Conservation (phyloP, 805 yeast genomes). For the Metschnikowia proteae region DNA sequence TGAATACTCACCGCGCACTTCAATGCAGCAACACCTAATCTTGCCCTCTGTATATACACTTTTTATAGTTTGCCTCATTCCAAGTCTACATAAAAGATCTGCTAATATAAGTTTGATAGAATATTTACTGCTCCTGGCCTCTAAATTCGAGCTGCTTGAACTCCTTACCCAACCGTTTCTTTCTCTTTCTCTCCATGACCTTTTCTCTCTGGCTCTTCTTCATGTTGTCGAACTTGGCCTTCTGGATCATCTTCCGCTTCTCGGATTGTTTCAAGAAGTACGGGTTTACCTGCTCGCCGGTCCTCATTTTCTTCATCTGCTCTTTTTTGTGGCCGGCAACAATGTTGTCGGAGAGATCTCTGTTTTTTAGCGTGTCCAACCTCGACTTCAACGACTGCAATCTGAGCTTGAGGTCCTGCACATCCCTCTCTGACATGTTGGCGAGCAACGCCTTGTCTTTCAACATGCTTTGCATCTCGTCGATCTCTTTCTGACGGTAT, state of each 20-base stretch:
- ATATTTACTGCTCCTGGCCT: conserved; percentile 7
- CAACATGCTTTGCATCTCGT: conserved; percentile 52
- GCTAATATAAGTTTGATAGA: conserved; percentile 2
- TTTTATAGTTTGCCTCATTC: conserved; percentile 2
- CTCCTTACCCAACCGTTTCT: conserved; percentile 79
- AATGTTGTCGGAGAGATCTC: conserved; percentile 70
- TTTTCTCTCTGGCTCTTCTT: conserved; percentile 68
- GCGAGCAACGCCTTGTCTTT: conserved; percentile 49
- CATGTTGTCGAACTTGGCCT: conserved; percentile 75
- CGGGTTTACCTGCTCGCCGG: conserved; percentile 47
- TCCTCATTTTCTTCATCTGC: conserved; percentile 44
- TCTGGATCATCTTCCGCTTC: conserved; percentile 67
- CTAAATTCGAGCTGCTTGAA: conserved; percentile 50
- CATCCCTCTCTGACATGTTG: conserved; percentile 42
- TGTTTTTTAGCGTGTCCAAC: conserved; percentile 62
- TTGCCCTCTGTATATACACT: conserved; percentile 6
- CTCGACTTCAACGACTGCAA: conserved; percentile 65
- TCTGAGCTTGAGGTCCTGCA: conserved; percentile 49
- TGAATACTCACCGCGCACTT: not conserved
- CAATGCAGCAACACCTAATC: conserved; percentile 1
- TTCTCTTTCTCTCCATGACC: conserved; percentile 83
- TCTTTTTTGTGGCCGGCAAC: conserved; percentile 54
- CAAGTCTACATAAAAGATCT: conserved; percentile 1
- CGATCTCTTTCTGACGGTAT: conserved; percentile 72
- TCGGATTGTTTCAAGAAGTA: conserved; percentile 67